These are phyloP conservation scores for Phytophthora aleatoria DNA, from an alignment of 352 stramenopile genomes.

Conservation along the genomic window DNA sequence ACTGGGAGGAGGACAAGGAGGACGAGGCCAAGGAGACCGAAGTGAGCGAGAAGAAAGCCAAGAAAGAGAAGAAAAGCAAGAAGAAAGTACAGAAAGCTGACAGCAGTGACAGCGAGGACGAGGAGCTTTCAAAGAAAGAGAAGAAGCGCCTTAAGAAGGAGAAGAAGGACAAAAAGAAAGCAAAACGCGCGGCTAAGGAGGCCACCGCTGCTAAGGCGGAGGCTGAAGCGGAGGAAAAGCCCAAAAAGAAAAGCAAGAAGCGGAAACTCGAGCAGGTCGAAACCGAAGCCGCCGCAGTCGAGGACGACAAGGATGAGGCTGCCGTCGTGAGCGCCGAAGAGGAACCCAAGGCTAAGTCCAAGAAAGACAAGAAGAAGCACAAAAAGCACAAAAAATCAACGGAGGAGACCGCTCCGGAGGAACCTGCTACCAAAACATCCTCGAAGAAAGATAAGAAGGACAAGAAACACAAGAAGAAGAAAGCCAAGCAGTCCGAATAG, in stretches of 20 bases:
- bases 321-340: conserved; percentile 24
- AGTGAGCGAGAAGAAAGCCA: conserved; percentile 29
- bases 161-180: conserved; percentile 47
- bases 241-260: conserved; percentile 49
- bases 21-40: conserved; percentile 12
- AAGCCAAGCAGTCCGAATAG: conserved; percentile 43
- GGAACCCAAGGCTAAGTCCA: conserved; percentile 30
- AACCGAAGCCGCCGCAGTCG: conserved; percentile 37
- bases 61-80: conserved; percentile 29
- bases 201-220: conserved; percentile 11
- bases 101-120: conserved; percentile 16
- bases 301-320: conserved; percentile 36
- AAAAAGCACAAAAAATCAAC: conserved; percentile 43
- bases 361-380: conserved; percentile 47
- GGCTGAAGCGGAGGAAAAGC: conserved; percentile 33
- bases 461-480: conserved; percentile 62
- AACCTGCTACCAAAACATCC: background rate
- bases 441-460: conserved; percentile 38
- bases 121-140: conserved; percentile 43
- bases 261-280: conserved; percentile 44
- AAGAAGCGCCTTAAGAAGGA: conserved; percentile 53
- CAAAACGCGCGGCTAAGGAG: conserved; percentile 24
- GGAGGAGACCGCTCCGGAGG: conserved; percentile 6
- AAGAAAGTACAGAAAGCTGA: conserved; percentile 18
- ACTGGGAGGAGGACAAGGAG: conserved; percentile 67